Evolutionary conservation across 495 filamentous ascomycete species (phyloP), one percentile per base, ranked within the genome.

Genomic region (Penicillium steckii): DNA sequence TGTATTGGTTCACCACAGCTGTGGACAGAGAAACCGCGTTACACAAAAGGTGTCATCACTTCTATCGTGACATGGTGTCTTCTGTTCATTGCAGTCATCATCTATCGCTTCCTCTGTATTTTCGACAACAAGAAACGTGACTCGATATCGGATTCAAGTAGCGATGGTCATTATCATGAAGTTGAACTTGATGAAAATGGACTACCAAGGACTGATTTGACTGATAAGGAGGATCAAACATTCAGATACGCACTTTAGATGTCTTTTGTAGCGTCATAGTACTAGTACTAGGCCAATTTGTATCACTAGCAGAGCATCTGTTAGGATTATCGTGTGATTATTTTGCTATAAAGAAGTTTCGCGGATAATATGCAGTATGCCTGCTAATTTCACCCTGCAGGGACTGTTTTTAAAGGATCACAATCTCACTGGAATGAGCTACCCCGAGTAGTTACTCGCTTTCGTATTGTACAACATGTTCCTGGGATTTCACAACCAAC

Each of bases 21-120:
- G 2, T 71, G 68, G 68, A 69, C 56, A 18, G 30, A 63, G 15
- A 40, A 35, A 4, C 67, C 67, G 12, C 50, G 59, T 10, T 70
- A 66, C 37, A 53, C 54, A 0, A 50, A 60, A 18, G 67, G 67
- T 6, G 52, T 70, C 1, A 60, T 68, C 25, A 59, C 58, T 4
- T 53, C 57, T 10, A 61, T 70, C 33, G 62, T 70, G 8, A 66
- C 58, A 3, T 70, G 67, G 67, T 59, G 62, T 21, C 47, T 70
- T 8, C 51, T 70, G 5, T 48, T 64, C 15, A 27, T 55, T 1
- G 43, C 57, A 1, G 48, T 67, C 6, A 43, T 53, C 1, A 23
- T 57, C 4, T 69, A 67, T 46, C 52, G 66, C 42, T 53, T 56
- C 27, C 26, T 66, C 13, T 69, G 66, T 19, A 23, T 46, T 4